Evolutionary conservation across 1,284 basidiomycete genomes (phyloP).

Genomic region (Ustilago loliicola): DNA sequence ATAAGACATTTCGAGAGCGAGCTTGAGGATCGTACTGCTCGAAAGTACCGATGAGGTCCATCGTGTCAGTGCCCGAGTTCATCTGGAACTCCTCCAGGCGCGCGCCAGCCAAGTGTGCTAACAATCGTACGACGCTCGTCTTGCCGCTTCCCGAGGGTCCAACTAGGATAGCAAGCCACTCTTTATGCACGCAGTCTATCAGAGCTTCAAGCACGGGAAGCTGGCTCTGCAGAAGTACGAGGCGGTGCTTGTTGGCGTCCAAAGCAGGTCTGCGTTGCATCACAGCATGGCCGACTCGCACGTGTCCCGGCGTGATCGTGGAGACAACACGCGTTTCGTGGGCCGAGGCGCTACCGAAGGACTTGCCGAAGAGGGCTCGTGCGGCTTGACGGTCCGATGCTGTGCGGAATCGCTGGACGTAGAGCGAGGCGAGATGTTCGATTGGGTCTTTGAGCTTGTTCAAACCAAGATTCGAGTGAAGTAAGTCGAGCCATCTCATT

Average conservation of each 20-base stretch:
- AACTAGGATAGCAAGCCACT: constrained; percentile 89
- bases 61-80: constrained; percentile 90
- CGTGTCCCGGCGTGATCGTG: constrained; percentile 74
- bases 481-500: constrained; percentile 82
- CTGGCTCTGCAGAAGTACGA: constrained; percentile 77
- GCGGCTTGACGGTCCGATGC: constrained; percentile 78
- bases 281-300: constrained; percentile 81
- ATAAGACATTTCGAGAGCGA: constrained; percentile 20
- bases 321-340: constrained; percentile 68
- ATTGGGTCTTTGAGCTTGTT: constrained; percentile 73
- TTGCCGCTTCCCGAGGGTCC: constrained; percentile 85
- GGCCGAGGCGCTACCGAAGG: constrained; percentile 73
- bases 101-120: constrained; percentile 82
- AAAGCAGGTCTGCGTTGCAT: constrained; percentile 71
- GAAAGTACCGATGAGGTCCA: constrained; percentile 94
- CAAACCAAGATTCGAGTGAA: constrained; percentile 74
- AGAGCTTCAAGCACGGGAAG: constrained; percentile 82
- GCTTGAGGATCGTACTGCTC: constrained; percentile 78
- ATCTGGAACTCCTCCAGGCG: constrained; percentile 81
- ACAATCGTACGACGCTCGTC: constrained; percentile 79
- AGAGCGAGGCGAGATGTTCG: constrained; percentile 71
- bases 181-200: constrained; percentile 80
- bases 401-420: constrained; percentile 88
- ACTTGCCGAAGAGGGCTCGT: constrained; percentile 76
- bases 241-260: constrained; percentile 16